Percentiles rank a stretch among this genome's conserved stretches.
Conservation (phyloP, 2,329 filamentous ascomycete genomes). For the Exophiala dermatitidis region DNA sequence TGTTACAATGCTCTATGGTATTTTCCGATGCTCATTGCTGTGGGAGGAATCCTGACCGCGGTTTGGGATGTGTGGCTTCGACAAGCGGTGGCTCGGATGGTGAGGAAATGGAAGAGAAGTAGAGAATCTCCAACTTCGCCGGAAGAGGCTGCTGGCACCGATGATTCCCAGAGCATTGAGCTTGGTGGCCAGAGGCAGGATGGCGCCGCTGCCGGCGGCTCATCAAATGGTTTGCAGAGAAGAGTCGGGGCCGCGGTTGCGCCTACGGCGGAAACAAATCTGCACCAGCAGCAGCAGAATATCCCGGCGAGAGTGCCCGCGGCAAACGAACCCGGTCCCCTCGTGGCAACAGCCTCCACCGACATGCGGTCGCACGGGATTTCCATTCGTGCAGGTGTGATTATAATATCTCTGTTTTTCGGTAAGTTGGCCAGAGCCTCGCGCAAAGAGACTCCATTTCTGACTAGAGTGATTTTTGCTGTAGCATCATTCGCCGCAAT, state of each 20-base stretch:
- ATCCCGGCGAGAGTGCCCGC: not conserved
- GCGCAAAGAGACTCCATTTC: not conserved
- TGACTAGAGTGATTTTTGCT: not conserved
- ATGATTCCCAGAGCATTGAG: not conserved
- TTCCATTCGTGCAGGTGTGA: constrained; percentile 33
- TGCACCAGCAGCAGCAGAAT: not conserved
- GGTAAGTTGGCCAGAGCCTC: constrained; percentile 27
- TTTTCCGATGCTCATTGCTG: constrained; percentile 58
- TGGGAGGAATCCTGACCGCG: constrained; percentile 48
- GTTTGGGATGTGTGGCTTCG: constrained; percentile 51
- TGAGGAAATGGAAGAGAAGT: not conserved
- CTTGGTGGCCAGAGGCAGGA: not conserved
- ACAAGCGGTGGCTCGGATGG: constrained; percentile 39
- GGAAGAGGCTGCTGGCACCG: constrained; percentile 3
- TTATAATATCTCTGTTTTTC: constrained; percentile 45
- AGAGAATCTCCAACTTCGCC: not conserved
- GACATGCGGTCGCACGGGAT: constrained; percentile 30
- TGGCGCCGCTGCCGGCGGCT: too few species aligned
- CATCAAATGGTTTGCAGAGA: not conserved
- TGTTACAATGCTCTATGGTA: constrained; percentile 70
- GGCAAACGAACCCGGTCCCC: not conserved
- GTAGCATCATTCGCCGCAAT: constrained; percentile 49
- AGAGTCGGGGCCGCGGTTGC: not conserved
- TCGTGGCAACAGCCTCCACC: not conserved
- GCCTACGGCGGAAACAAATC: not conserved